Percentiles rank a stretch among this genome's conserved stretches.
phyloP scores from a whole-genome alignment of 2,329 filamentous ascomycete genomes.

The Fusarium falciforme region DNA sequence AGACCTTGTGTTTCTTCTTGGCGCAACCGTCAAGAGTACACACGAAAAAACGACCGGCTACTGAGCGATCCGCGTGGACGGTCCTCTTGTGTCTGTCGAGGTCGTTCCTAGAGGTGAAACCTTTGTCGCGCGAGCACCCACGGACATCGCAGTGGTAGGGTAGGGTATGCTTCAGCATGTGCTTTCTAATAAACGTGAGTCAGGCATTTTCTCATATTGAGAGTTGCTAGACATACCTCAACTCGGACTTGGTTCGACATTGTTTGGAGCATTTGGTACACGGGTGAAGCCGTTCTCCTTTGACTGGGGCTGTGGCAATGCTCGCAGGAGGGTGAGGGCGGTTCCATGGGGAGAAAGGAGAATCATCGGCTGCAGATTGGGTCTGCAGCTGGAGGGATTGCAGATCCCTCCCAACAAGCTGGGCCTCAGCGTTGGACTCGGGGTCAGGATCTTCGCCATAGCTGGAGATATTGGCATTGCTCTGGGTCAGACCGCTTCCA shows the following conservation, averaged over 20 bases:
- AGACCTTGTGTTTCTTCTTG: constrained; percentile 66
- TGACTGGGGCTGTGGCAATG: constrained; percentile 27
- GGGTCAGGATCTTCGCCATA: constrained; percentile 56
- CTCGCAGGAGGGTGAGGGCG: constrained; percentile 24
- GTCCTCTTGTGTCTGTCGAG: constrained; percentile 81
- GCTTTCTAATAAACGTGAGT: constrained; percentile 70
- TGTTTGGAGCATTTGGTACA: constrained; percentile 55
- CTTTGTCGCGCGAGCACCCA: constrained; percentile 69
- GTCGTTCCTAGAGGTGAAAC: constrained; percentile 85
- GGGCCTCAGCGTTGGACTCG: constrained; percentile 47
- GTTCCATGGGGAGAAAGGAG: constrained; percentile 10
- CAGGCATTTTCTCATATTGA: background rate
- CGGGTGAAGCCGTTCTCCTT: constrained; percentile 31
- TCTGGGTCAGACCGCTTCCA: constrained; percentile 54
- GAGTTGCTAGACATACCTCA: constrained; percentile 57
- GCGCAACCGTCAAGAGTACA: constrained; percentile 42
- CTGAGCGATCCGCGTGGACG: constrained; percentile 68
- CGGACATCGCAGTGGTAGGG: constrained; percentile 70
- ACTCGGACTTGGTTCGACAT: constrained; percentile 65
- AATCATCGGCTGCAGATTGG: background rate
- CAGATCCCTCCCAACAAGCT: constrained; percentile 49
- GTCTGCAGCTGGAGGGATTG: constrained; percentile 42
- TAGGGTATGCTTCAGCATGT: constrained; percentile 76
- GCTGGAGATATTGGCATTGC: constrained; percentile 57
- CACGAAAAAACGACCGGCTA: constrained; percentile 38